Percentiles rank a stretch among this genome's conserved stretches.
Evolutionary conservation across 148 eudicot species (phyloP).

Genomic region (Agrostemma githago): DNA sequence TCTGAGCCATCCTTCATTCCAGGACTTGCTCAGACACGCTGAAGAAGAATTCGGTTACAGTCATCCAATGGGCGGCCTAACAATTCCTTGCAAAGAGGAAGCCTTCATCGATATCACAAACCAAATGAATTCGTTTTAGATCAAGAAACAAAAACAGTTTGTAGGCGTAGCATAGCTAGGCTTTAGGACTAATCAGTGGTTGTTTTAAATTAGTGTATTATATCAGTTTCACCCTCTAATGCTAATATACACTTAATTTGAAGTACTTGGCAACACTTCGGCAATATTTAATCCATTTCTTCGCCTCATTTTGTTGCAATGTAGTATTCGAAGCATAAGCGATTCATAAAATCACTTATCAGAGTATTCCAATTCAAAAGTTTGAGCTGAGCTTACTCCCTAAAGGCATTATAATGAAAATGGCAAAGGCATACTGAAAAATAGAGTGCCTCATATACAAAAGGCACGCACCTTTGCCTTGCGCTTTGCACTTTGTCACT

Average conservation of each 20-base stretch:
- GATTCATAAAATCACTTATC: no score
- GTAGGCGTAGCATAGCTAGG: not conserved
- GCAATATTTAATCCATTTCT: no score
- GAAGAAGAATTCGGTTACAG: constrained; percentile 57
- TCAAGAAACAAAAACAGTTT: not conserved
- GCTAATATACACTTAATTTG: not conserved
- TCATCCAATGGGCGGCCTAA: constrained; percentile 56
- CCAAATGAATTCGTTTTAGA: constrained; percentile 18
- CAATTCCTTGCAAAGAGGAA: constrained; percentile 52
- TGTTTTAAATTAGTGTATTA: not conserved
- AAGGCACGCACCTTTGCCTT: no score
- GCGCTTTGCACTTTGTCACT: no score
- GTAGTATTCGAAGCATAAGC: no score
- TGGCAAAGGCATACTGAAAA: no score
- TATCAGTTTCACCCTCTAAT: not conserved
- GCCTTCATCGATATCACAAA: constrained; percentile 34
- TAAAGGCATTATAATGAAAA: no score
- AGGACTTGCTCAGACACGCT: constrained; percentile 33
- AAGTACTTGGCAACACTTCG: not conserved
- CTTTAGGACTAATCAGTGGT: not conserved
- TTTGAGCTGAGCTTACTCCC: no score
- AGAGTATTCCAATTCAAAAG: no score
- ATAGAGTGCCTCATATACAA: no score
- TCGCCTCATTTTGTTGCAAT: no score
- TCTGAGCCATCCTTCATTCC: constrained; percentile 50